Base-by-base conservation (phyloP, 2,329 filamentous ascomycete genomes). In the Epichloe festucae region DNA sequence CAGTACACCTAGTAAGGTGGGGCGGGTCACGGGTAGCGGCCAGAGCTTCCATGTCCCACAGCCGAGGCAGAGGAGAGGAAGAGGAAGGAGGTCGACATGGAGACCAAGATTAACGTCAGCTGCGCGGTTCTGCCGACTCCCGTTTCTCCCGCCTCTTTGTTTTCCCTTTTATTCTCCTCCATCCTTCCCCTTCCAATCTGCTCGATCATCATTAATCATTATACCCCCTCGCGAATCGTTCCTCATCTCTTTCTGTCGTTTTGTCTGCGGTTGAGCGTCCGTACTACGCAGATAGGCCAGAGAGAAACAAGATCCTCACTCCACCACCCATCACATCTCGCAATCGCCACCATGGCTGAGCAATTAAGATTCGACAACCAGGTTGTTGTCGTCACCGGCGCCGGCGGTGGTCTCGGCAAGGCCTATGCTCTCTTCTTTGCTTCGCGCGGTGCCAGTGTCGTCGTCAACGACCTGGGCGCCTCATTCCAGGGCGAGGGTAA, bases 391-490 rank as follows among this genome's bases (percentile, higher is more conserved):
- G 83, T 91, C 60, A 91, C 87, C 51, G 86, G 86, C 60, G 87
- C 87, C 54, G 86, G 87, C 58, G 86, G 85, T 66, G 87, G 87
- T 57, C 73, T 91, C 53, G 86, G 86, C 61, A 87, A 84, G 69
- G 84, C 84, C 63, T 95, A 85, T 67, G 89, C 94, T 60, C 74
- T 84, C 54, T 97, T 95, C 76, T 97, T 95, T 66, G 93, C 80
- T 53, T 89, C 87, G 52, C 82, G 91, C 65, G 93, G 93, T 63
- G 93, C 89, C 60, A 94, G 85, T 70, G 87, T 95, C 61, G 91
- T 98, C 46, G 93, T 98, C 62, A 98, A 98, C 70, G 93, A 98
- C 67, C 79, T 97, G 49, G 93, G 93, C 56, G 88, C 81, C 48
- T 93, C 89, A 46, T 90, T 93, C 77, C 91, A 93, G 71, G 91